These are phyloP conservation scores for Spathaspora girioi DNA, from an alignment of 805 yeast genomes.

Conservation along the genomic window DNA sequence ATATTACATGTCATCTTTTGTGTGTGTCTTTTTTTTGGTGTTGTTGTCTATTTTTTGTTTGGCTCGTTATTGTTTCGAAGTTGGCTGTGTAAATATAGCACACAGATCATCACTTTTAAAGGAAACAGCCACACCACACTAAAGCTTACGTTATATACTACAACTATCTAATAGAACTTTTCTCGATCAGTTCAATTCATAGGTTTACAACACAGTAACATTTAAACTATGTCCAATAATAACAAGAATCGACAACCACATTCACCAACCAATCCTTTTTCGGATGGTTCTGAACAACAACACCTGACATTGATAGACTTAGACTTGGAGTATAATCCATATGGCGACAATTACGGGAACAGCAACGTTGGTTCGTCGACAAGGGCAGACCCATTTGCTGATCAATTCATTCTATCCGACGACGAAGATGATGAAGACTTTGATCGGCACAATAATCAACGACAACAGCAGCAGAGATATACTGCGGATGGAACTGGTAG, in stretches of 20 bases:
- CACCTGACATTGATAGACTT: constrained; percentile 20
- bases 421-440: constrained; percentile 22
- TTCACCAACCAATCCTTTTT: constrained; percentile 2
- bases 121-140: background rate
- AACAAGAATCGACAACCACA: background rate
- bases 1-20: background rate
- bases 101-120: background rate
- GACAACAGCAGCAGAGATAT: background rate
- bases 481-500: too few species aligned
- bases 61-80: background rate
- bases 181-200: background rate
- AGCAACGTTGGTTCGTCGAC: constrained; percentile 1
- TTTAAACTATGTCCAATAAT: background rate
- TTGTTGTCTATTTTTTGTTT: background rate
- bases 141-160: background rate
- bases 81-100: background rate
- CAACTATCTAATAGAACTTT: background rate
- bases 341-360: constrained; percentile 1
- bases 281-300: background rate
- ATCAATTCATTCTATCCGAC: constrained; percentile 31
- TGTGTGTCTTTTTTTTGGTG: background rate
- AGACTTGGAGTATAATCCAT: constrained; percentile 17
- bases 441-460: background rate
- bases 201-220: too few species aligned
- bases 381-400: constrained; percentile 28